phyloP scores from a whole-genome alignment of 148 eudicot species.

The Beta vulgaris region DNA sequence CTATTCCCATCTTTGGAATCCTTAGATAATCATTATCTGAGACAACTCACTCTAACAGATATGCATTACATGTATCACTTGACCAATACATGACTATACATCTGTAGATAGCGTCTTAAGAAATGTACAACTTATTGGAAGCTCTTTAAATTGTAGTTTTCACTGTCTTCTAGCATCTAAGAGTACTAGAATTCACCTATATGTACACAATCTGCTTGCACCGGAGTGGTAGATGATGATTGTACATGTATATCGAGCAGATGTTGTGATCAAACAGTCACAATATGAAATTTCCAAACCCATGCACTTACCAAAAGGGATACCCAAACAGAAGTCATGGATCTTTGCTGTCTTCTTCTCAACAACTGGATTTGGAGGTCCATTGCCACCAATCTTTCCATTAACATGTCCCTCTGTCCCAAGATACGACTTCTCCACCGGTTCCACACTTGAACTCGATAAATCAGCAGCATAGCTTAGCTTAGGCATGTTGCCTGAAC shows the following conservation, averaged over 20 bases:
- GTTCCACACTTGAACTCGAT: conserved; percentile 37
- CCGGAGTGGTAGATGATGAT: too few species aligned
- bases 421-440: conserved; percentile 28
- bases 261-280: not conserved
- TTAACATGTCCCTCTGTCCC: conserved; percentile 36
- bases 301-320: conserved; percentile 80
- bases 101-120: not conserved
- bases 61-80: not conserved
- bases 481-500: conserved; percentile 42
- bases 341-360: conserved; percentile 62
- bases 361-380: conserved; percentile 33
- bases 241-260: not conserved
- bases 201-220: not conserved
- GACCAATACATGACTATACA: not conserved
- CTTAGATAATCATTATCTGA: not conserved
- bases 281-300: not conserved
- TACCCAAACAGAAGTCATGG: conserved; percentile 90
- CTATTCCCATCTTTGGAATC: too few species aligned
- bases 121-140: not conserved
- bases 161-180: too few species aligned
- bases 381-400: conserved; percentile 37
- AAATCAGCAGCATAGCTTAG: conserved; percentile 43
- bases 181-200: not conserved
- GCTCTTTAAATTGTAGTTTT: not conserved
- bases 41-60: not conserved